A percentile compares a stretch with the other conserved stretches of the same genome.
Conservation (phyloP, 306 rosid species). For the Rosa lucieae region DNA sequence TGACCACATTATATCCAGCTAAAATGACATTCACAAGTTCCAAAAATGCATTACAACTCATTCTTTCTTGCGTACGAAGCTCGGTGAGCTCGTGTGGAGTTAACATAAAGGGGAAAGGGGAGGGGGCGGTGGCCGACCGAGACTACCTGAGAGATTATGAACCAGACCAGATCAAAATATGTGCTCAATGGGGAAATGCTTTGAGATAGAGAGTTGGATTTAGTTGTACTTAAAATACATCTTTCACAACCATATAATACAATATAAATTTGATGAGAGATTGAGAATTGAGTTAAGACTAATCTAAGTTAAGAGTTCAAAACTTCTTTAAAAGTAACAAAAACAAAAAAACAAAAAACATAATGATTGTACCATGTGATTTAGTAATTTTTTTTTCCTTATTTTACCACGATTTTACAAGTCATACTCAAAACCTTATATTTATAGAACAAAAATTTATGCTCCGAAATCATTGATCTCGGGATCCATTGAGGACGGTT, state of each 20-base stretch:
- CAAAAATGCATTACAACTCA: conserved; percentile 43
- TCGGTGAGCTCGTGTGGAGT: conserved; percentile 20
- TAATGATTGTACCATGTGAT: too few relatives aligned
- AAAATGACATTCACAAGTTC: conserved; percentile 27
- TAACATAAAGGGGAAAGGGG: background rate
- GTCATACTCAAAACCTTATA: too few relatives aligned
- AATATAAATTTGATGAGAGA: too few relatives aligned
- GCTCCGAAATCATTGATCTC: too few relatives aligned
- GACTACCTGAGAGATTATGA: background rate
- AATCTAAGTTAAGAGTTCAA: too few relatives aligned
- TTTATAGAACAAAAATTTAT: too few relatives aligned
- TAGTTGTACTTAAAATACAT: background rate
- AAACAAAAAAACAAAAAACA: too few relatives aligned
- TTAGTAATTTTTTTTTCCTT: too few relatives aligned
- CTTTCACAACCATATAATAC: background rate
- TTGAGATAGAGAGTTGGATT: background rate
- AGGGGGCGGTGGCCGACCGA: conserved; percentile 16
- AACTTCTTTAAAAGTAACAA: too few relatives aligned
- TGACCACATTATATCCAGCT: conserved; percentile 29
- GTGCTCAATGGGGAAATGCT: conserved; percentile 9
- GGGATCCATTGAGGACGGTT: too few relatives aligned
- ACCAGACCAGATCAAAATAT: background rate
- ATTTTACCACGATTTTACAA: too few relatives aligned
- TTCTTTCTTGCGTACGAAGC: conserved; percentile 31
- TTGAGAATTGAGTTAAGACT: too few relatives aligned